Conservation (phyloP, 148 eudicot genomes). For the Suaeda aralocaspica region DNA sequence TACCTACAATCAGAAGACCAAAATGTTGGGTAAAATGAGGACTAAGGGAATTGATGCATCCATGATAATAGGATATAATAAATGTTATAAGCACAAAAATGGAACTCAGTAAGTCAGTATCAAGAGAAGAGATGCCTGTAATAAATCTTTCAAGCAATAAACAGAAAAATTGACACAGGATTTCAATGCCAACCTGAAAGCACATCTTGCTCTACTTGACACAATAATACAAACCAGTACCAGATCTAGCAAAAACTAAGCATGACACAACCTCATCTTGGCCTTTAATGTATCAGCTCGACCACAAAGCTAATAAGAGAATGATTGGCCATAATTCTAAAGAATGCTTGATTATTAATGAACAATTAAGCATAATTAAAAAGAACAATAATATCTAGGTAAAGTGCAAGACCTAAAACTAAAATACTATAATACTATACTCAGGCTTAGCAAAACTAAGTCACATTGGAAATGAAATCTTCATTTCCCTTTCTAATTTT, state of each 20-base stretch:
- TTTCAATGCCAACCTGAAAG: not conserved
- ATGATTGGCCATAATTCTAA: not conserved
- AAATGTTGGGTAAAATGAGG: not conserved
- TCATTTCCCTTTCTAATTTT: too few species aligned
- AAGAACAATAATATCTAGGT: too few species aligned
- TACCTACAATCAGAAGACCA: conserved; percentile 36
- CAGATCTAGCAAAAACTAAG: not conserved
- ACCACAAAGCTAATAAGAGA: not conserved
- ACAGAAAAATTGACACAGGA: not conserved
- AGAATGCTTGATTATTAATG: not conserved
- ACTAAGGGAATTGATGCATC: not conserved
- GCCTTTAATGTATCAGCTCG: not conserved
- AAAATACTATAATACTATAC: too few species aligned
- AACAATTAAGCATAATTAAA: too few species aligned
- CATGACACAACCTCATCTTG: not conserved
- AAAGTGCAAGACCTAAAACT: too few species aligned
- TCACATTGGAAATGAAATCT: too few species aligned
- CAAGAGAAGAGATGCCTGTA: not conserved
- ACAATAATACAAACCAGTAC: not conserved
- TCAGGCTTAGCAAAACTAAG: too few species aligned
- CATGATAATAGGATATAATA: not conserved
- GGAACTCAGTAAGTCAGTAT: not conserved
- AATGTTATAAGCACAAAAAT: not conserved
- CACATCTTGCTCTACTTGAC: not conserved
- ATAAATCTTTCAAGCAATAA: not conserved